These are phyloP conservation scores for Saccharomycopsis malanga DNA, from an alignment of 805 yeast genomes.

Conservation along the genomic window DNA sequence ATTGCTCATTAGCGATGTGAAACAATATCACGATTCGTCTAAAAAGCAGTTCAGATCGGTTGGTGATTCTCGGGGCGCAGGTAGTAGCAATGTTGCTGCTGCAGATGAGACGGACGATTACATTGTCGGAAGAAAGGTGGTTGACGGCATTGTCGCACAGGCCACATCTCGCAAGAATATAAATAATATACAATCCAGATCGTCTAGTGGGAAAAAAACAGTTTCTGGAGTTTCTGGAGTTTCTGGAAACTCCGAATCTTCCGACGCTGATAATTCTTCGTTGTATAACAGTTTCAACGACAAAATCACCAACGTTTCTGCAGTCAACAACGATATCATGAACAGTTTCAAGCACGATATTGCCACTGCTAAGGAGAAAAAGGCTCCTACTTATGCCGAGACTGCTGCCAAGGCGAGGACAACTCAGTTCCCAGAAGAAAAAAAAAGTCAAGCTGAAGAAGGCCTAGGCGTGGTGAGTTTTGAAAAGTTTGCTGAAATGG, in stretches of 20 bases:
- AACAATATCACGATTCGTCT: slow-evolving; percentile 11
- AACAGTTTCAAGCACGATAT: not conserved
- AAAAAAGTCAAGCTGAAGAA: not conserved
- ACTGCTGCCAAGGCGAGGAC: slow-evolving; percentile 2
- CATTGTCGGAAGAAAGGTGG: not conserved
- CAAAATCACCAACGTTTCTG: not conserved
- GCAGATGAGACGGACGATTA: slow-evolving; percentile 2
- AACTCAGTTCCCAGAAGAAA: not conserved
- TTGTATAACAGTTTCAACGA: slow-evolving; percentile 4
- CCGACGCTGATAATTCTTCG: not conserved
- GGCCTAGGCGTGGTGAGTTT: not conserved
- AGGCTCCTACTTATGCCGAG: not conserved
- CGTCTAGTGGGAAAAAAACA: not conserved
- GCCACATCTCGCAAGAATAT: not conserved
- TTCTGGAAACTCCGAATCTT: not conserved
- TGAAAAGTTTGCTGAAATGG: not conserved
- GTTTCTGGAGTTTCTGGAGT: too few species aligned
- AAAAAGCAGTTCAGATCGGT: slow-evolving; percentile 8
- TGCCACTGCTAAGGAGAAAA: not conserved
- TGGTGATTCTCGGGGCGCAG: not conserved
- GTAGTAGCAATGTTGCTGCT: not conserved
- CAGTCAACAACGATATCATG: not conserved
- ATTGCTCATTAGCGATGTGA: slow-evolving; percentile 10
- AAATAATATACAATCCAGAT: too few species aligned
- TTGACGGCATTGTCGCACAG: not conserved